Evolutionary conservation across 805 yeast genomes (phyloP).

Genomic region (Spathaspora gorwiae): DNA sequence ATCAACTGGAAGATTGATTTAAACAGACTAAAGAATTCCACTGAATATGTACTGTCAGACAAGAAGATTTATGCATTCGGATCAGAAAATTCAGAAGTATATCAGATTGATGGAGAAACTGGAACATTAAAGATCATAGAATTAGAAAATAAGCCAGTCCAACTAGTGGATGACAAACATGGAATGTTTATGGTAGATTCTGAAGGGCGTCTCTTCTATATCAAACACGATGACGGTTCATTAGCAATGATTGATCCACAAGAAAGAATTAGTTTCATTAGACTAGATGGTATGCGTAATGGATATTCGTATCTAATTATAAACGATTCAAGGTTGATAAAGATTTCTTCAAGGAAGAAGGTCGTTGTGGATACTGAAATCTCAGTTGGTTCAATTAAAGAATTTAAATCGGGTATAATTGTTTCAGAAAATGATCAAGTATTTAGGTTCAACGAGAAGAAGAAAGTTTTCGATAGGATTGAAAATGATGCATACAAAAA

Average conservation of each 20-base stretch:
- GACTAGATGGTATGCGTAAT: conserved; percentile 1
- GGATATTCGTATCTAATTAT: conserved; percentile 2
- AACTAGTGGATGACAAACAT: background rate
- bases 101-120: conserved; percentile 2
- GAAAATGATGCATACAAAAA: conserved; percentile 6
- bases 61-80: conserved; percentile 1
- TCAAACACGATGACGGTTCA: background rate
- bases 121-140: conserved; percentile 3
- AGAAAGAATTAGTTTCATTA: background rate
- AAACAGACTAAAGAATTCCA: background rate
- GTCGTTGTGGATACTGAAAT: background rate
- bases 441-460: conserved; percentile 3
- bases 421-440: conserved; percentile 9
- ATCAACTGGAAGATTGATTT: conserved; percentile 8
- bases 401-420: conserved; percentile 9
- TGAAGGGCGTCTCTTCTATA: background rate
- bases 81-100: background rate
- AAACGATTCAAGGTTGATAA: conserved; percentile 3
- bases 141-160: background rate
- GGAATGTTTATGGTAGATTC: conserved; percentile 2
- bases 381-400: conserved; percentile 11
- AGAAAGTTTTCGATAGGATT: conserved; percentile 3
- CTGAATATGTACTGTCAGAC: background rate
- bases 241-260: background rate
- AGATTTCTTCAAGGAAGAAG: conserved; percentile 1